Percentiles rank a stretch among this genome's conserved stretches.
These are phyloP conservation scores for Globisporangium radiosum DNA, from an alignment of 352 stramenopile species.

Conservation along the genomic window DNA sequence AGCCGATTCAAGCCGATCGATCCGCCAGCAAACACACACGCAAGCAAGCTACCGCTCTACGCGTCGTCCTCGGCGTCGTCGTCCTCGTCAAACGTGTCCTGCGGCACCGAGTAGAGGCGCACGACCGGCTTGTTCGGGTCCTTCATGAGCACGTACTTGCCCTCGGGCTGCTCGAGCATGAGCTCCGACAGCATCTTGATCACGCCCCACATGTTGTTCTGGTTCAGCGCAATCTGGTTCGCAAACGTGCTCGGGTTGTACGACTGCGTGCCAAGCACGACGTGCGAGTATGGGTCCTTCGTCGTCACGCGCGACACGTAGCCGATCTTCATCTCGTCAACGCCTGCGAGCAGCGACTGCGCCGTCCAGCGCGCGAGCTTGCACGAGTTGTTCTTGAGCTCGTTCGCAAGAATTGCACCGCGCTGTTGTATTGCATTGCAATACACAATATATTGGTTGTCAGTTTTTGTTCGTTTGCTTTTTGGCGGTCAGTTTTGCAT, in stretches of 20 bases:
- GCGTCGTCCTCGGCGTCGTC: constrained; percentile 65
- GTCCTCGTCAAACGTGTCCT: constrained; percentile 94
- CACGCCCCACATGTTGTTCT: constrained; percentile 98
- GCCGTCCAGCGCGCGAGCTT: constrained; percentile 98
- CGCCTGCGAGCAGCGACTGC: constrained; percentile 92
- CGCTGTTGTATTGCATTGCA: constrained; percentile 45
- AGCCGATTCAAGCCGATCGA: background rate
- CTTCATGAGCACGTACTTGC: constrained; percentile 98
- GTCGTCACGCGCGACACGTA: constrained; percentile 92
- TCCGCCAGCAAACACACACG: background rate
- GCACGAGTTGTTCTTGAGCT: constrained; percentile 99
- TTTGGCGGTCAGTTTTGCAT: background rate
- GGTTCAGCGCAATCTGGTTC: constrained; percentile 95
- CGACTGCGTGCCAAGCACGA: constrained; percentile 94
- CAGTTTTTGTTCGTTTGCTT: background rate
- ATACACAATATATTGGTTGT: constrained; percentile 1
- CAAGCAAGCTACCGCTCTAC: constrained; percentile 11
- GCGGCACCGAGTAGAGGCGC: constrained; percentile 94
- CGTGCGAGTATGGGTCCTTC: constrained; percentile 95
- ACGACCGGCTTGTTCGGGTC: constrained; percentile 98
- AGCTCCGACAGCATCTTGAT: constrained; percentile 93
- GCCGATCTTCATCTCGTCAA: constrained; percentile 97
- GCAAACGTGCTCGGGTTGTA: constrained; percentile 97
- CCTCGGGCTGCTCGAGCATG: constrained; percentile 92
- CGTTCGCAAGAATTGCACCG: constrained; percentile 95